A percentile compares a stretch with the other conserved stretches of the same genome.
Conservation (phyloP, 495 filamentous ascomycete genomes). For the Choiromyces venosus region DNA sequence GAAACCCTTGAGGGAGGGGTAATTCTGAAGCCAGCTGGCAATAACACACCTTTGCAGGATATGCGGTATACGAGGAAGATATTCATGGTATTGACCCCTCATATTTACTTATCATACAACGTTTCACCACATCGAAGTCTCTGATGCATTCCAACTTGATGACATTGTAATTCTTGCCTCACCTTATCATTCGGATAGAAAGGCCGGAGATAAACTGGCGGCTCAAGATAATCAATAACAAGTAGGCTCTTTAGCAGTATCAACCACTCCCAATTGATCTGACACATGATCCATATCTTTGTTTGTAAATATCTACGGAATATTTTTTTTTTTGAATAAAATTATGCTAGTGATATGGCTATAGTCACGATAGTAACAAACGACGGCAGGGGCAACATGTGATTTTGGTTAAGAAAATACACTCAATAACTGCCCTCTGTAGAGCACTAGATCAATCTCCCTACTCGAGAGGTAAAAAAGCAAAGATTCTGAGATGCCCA, state of each 20-base stretch:
- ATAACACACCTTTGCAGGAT: not conserved
- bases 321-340: not conserved
- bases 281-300: not conserved
- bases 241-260: not conserved
- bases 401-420: not conserved
- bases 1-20: conserved; percentile 1
- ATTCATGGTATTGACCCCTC: conserved; percentile 1
- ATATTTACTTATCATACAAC: not conserved
- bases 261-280: not conserved
- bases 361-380: not conserved
- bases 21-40: conserved; percentile 4
- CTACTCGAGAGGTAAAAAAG: not conserved
- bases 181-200: not conserved
- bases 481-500: not conserved
- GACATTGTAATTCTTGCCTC: not conserved
- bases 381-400: not conserved
- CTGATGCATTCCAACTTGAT: not conserved
- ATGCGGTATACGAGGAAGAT: not conserved
- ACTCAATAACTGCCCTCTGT: not conserved
- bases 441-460: not conserved
- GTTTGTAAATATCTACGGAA: not conserved
- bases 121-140: not conserved
- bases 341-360: not conserved
- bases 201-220: not conserved
- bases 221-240: not conserved